Base-by-base conservation (phyloP, 139 green algal species). In the Chara braunii region DNA sequence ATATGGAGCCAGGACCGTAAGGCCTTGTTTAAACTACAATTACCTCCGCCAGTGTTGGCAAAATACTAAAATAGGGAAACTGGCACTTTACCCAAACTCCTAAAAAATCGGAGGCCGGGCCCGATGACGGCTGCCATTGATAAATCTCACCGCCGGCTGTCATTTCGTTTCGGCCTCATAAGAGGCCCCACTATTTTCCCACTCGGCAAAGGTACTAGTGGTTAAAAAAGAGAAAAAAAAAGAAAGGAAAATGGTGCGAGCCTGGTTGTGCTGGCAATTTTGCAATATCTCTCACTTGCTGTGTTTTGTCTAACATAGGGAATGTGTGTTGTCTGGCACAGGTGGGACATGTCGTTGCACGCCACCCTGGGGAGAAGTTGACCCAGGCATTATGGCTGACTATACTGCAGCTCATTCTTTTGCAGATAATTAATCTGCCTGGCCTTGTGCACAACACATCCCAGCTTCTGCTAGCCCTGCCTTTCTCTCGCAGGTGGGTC, bases 321-420 rank as follows among this genome's bases (percentile, higher is more conserved):
- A 14, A 58, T 34, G 35, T 31, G 24, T 63, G 43, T 23, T 32
- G n/a, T n/a, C n/a, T n/a, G n/a, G 18, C 32, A 14, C 65, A 74
- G 65, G 32, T 77, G 24, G 68, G 24, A 24, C 68, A 77, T 64
- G 32, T 76, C 12, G 68, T 77, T 32, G 68, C 68, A 36, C 50
- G 68, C n/a, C 68, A 77, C 18, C 32, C 24, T 23, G 64, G 43
- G 11, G 68, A 77, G 55, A 32, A 61, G 22, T 31, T 77, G 37
- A 78, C 67, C 8, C 31, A 34, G 12, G 33, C 32, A 1, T 37
- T 77, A 51, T 34, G 31, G 30, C 3, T 77, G 63, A 32, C 40
- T 45, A 33, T 64, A 22, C 22, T 77, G 14, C 18, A 68, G 50
- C 11, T 77, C 34, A 9, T 77, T 9, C 34, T 33, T 0, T n/a